phyloP scores from a whole-genome alignment of 768 basidiomycete genomes.

The Mycena epipterygia region DNA sequence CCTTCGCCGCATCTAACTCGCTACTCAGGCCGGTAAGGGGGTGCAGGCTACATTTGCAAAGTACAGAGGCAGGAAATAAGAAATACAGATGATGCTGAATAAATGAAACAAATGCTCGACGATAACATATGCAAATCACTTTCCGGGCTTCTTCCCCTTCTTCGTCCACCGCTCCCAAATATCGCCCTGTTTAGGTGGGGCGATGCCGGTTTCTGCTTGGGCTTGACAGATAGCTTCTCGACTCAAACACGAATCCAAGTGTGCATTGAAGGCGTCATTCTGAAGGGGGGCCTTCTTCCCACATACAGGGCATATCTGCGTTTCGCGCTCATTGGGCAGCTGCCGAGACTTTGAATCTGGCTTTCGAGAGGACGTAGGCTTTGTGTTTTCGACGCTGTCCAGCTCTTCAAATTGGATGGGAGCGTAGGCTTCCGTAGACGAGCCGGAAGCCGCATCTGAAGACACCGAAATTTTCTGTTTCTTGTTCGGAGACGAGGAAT shows the following conservation, averaged over 20 bases:
- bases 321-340: conserved; percentile 32
- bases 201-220: conserved; percentile 56
- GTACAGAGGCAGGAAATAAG: conserved; percentile 70
- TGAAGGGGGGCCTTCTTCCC: conserved; percentile 70
- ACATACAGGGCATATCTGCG: conserved; percentile 83
- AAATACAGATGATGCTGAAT: conserved; percentile 21
- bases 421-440: too few relatives aligned
- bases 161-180: conserved; percentile 34
- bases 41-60: conserved; percentile 84
- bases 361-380: conserved; percentile 20
- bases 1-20: too few relatives aligned
- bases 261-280: conserved; percentile 86
- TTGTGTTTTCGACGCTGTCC: not conserved
- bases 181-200: conserved; percentile 22
- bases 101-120: not conserved
- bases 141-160: conserved; percentile 17
- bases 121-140: not conserved
- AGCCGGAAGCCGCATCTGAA: too few relatives aligned
- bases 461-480: conserved; percentile 47
- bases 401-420: not conserved
- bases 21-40: conserved; percentile 80
- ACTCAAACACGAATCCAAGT: conserved; percentile 92
- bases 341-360: conserved; percentile 13
- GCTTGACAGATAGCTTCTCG: conserved; percentile 82
- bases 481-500: conserved; percentile 53